phyloP scores from a whole-genome alignment of 257 asterid species.

The Henckelia pumila region DNA sequence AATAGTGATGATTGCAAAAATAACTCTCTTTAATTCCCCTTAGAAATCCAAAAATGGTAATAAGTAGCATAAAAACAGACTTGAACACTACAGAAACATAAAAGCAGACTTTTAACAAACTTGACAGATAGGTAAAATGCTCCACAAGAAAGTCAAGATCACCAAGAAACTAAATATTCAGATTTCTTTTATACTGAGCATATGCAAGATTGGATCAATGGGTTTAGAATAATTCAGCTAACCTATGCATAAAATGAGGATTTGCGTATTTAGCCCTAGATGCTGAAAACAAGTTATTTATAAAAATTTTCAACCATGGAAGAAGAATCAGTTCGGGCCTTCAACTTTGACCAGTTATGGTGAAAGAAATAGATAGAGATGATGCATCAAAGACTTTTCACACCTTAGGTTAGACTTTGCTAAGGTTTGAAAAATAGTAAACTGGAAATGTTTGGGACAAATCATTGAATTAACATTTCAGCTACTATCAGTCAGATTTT shows the following conservation, averaged over 20 bases:
- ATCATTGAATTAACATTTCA: no score
- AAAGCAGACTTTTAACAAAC: not conserved
- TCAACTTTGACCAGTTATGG: not conserved
- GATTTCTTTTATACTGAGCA: no score
- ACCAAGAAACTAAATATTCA: no score
- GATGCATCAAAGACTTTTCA: constrained; percentile 4
- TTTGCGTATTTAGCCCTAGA: not conserved
- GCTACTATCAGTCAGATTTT: no score
- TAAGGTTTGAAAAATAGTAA: no score
- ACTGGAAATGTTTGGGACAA: no score
- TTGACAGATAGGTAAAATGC: not conserved
- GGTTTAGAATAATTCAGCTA: no score
- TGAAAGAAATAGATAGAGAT: not conserved
- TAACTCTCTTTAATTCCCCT: not conserved
- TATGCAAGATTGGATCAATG: no score
- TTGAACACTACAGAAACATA: not conserved
- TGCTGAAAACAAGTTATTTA: not conserved
- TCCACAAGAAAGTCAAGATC: no score
- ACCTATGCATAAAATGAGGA: not conserved
- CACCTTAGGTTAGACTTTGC: no score
- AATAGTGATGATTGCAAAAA: not conserved
- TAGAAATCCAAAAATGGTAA: not conserved
- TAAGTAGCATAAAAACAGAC: not conserved
- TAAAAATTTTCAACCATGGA: constrained; percentile 4
- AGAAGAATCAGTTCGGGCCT: not conserved